A percentile compares a stretch with the other conserved stretches of the same genome.
These are phyloP conservation scores for Paracamarosporium sp. DNA, from an alignment of 2,329 filamentous ascomycete species.

Conservation along the genomic window DNA sequence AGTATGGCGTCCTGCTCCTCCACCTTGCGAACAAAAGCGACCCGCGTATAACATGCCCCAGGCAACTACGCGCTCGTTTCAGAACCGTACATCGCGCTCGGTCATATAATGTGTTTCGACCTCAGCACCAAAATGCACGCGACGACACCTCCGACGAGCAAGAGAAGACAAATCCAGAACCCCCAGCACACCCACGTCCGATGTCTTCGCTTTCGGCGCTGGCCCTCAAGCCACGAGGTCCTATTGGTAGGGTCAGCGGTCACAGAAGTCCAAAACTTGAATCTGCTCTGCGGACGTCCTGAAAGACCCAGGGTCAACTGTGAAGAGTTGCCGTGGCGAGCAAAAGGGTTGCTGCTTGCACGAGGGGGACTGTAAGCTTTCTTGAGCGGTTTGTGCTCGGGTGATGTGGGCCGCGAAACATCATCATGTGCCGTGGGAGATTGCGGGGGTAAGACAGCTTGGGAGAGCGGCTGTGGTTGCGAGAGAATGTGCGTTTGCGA, in stretches of 20 bases:
- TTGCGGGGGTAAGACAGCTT: background rate
- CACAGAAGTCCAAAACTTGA: conserved; percentile 42
- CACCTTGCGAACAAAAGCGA: background rate
- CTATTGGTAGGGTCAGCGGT: conserved; percentile 46
- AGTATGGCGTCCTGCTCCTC: background rate
- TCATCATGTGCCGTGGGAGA: conserved; percentile 1
- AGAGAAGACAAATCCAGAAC: conserved; percentile 56
- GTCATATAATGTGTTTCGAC: conserved; percentile 48
- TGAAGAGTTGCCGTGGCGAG: conserved; percentile 24
- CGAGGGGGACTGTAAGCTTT: conserved; percentile 15
- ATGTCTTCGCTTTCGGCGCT: conserved; percentile 56
- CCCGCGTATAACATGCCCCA: background rate
- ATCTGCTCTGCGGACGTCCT: conserved; percentile 31
- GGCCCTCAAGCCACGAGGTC: conserved; percentile 60
- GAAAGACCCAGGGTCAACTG: conserved; percentile 28
- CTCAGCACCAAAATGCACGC: conserved; percentile 55
- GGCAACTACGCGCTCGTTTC: background rate
- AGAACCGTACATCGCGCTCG: background rate
- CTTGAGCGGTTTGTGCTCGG: background rate
- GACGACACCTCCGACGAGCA: conserved; percentile 54
- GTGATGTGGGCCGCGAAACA: background rate
- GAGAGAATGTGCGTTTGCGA: conserved; percentile 20
- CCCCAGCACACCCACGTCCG: conserved; percentile 56
- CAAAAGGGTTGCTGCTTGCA: conserved; percentile 10
- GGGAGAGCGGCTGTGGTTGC: conserved; percentile 1